These are phyloP conservation scores for Ogataea hybrid DNA, from an alignment of 1,139 yeast species.

Conservation along the genomic window DNA sequence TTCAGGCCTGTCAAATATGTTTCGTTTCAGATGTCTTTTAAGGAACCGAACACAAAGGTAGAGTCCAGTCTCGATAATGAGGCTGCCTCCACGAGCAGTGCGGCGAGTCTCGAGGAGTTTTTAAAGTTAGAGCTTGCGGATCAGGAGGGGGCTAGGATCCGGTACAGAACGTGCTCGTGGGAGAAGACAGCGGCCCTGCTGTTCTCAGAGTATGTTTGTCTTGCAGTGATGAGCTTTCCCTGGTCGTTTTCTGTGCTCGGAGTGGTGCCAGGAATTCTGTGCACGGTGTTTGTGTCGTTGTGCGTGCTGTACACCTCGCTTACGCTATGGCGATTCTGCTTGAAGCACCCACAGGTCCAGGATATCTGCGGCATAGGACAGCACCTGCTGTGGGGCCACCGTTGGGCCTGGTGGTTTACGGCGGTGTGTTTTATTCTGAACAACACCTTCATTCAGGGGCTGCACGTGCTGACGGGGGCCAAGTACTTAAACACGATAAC, in stretches of 20 bases:
- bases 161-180: slow-evolving; percentile 56
- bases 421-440: slow-evolving; percentile 53
- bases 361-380: slow-evolving; percentile 62
- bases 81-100: background rate
- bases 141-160: slow-evolving; percentile 36
- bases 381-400: slow-evolving; percentile 49
- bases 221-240: slow-evolving; percentile 64
- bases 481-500: slow-evolving; percentile 55
- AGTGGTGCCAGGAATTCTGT: slow-evolving; percentile 53
- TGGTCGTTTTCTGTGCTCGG: slow-evolving; percentile 64
- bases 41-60: too few relatives aligned
- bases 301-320: slow-evolving; percentile 55
- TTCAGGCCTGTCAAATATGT: too few relatives aligned
- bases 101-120: slow-evolving; percentile 11
- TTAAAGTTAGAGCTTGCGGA: slow-evolving; percentile 17
- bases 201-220: slow-evolving; percentile 59
- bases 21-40: too few relatives aligned
- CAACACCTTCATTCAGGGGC: slow-evolving; percentile 55
- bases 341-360: slow-evolving; percentile 48
- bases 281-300: slow-evolving; percentile 50
- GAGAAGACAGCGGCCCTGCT: slow-evolving; percentile 55
- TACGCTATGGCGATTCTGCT: slow-evolving; percentile 53
- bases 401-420: slow-evolving; percentile 57
- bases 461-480: slow-evolving; percentile 61
- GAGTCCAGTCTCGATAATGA: too few relatives aligned